Percentiles rank a stretch among this genome's conserved stretches.
Evolutionary conservation across 2,329 filamentous ascomycete species (phyloP).

Genomic region (Aaosphaeria pasadenensis): DNA sequence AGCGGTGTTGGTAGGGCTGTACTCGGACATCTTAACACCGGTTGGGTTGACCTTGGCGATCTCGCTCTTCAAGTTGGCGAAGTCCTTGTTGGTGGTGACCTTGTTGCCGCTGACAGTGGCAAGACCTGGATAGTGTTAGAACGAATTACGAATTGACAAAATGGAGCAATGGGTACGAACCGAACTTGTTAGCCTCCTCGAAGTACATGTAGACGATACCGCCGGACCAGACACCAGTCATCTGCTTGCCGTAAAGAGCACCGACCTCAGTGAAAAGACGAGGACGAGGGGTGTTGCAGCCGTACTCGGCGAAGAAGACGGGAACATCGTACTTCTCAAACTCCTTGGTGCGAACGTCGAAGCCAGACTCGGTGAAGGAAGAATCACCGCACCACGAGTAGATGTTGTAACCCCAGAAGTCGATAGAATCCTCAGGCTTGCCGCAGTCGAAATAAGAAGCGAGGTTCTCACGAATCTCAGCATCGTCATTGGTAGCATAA

Average conservation of each 20-base stretch:
- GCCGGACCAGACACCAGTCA: conserved; percentile 87
- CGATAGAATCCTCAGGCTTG: conserved; percentile 61
- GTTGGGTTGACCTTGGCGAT: conserved; percentile 67
- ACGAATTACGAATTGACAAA: background rate
- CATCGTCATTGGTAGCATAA: conserved; percentile 94
- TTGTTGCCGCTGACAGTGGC: conserved; percentile 58
- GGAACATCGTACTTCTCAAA: conserved; percentile 88
- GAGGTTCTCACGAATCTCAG: conserved; percentile 74
- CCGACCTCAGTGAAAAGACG: conserved; percentile 83
- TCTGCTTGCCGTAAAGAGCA: conserved; percentile 74
- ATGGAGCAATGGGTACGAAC: conserved; percentile 42
- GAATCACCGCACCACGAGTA: conserved; percentile 98
- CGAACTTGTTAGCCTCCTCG: conserved; percentile 86
- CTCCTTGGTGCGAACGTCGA: conserved; percentile 77
- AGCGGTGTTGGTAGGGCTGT: conserved; percentile 71
- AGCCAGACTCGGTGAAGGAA: conserved; percentile 72
- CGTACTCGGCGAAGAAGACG: conserved; percentile 98
- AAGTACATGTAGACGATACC: conserved; percentile 99
- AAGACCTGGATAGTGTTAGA: conserved; percentile 51
- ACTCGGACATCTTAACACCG: conserved; percentile 62
- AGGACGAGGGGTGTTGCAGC: conserved; percentile 74
- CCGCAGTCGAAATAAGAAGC: conserved; percentile 96
- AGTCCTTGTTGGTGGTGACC: conserved; percentile 60
- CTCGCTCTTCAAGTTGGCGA: conserved; percentile 62
- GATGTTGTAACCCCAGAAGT: conserved; percentile 99